Evolutionary conservation across 2,329 filamentous ascomycete genomes (phyloP), one percentile per base, ranked within the genome.

Genomic region (Pseudocercospora musae): DNA sequence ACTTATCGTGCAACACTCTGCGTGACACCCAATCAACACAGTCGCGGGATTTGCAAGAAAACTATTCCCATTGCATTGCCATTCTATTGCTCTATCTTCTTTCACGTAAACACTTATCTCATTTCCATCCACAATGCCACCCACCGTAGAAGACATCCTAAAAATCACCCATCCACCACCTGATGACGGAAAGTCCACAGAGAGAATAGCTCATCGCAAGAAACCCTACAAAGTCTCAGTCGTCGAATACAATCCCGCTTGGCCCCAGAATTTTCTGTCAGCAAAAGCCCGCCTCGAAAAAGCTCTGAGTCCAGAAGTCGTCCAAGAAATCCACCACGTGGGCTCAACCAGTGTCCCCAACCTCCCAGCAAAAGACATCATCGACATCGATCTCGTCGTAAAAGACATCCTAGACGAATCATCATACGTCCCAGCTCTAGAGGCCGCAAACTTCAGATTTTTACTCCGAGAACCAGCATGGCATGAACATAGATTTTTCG

Each of bases 371-470:
- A 85, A 85, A 72, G 74, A 76, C 29, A 72, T 84, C 52, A 81
- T 85, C 52, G 83, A 85, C 68, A 76, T 85, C 27, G 83, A 85
- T 66, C 71, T 85, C 8, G 74, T 79, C 3, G 75, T 85, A 7
- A 62, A 27, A 50, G 74, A 82, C 53, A 62, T 76, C 23, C 65
- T 66, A 10, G 74, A 78, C 42, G 81, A 84, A 66, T 69, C 64
- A 1, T 69, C 71, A 1, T 84, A 84, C 62, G 79, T 78, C 7
- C 67, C 74, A 1, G 70, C 70, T 2, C 78, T 84, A 3, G 79
- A 82, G 66, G 63, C 68, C 0, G 75, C 69, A 0, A 80, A 80
- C 0, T 83, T 84, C 55, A 73, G 76, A 13, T 83, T 83, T 54
- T 71, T 81, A 1, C 13, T 76, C 0, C 77, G 82, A 18, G 80